Evolutionary conservation across 257 asterid species (phyloP).

Genomic region (Craterostigma plantagineum): DNA sequence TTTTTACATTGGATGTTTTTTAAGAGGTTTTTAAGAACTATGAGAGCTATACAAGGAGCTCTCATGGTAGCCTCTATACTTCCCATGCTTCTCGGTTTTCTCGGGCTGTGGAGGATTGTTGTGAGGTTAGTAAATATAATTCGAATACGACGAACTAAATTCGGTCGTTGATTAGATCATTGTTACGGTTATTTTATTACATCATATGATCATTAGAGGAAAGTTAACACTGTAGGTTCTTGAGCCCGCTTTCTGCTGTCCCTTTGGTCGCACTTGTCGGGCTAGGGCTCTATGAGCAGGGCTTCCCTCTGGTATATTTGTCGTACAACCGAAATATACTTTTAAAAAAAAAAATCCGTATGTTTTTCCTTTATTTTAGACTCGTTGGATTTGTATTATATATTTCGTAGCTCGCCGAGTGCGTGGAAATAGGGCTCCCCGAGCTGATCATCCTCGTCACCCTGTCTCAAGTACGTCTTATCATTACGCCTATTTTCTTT

Average conservation of each 20-base stretch:
- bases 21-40: constrained; percentile 61
- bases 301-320: constrained; percentile 55
- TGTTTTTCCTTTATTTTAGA: no score
- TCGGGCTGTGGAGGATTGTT: constrained; percentile 81
- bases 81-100: constrained; percentile 61
- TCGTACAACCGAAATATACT: background rate
- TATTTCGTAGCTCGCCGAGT: constrained; percentile 30
- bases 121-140: constrained; percentile 30
- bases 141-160: no score
- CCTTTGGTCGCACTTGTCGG: constrained; percentile 78
- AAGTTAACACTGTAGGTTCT: constrained; percentile 20
- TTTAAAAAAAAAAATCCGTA: no score
- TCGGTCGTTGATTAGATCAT: no score
- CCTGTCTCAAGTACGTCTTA: constrained; percentile 22
- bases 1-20: background rate
- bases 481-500: constrained; percentile 1
- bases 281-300: constrained; percentile 70
- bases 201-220: background rate
- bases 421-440: constrained; percentile 52
- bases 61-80: constrained; percentile 60
- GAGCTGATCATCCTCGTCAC: constrained; percentile 33
- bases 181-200: no score
- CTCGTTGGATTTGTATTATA: no score
- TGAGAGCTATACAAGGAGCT: constrained; percentile 87
- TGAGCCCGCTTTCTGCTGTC: constrained; percentile 79